These are phyloP conservation scores for Amphichorda felina DNA, from an alignment of 2,329 filamentous ascomycete species.

Conservation along the genomic window DNA sequence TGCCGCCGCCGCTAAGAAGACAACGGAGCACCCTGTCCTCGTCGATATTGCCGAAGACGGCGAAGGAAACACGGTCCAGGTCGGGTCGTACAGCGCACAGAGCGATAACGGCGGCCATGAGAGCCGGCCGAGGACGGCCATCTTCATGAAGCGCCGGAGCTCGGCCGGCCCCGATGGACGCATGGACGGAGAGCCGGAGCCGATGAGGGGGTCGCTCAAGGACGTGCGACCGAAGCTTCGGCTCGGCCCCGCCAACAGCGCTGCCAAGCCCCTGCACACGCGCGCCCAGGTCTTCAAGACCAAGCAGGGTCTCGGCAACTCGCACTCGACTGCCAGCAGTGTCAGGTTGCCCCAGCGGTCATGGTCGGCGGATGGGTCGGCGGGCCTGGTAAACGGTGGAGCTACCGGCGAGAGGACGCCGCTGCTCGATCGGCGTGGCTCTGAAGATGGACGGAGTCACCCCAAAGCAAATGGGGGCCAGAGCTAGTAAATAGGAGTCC, in stretches of 20 bases:
- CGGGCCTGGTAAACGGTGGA: no score
- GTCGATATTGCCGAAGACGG: slow-evolving; percentile 30
- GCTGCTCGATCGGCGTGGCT: slow-evolving; percentile 12
- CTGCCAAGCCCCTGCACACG: slow-evolving; percentile 46
- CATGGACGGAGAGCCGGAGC: slow-evolving; percentile 30
- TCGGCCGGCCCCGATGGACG: slow-evolving; percentile 43
- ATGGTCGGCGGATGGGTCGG: no score
- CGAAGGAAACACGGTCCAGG: slow-evolving; percentile 15
- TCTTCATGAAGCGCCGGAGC: slow-evolving; percentile 46
- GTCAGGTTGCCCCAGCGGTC: slow-evolving; percentile 7
- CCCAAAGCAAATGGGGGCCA: neutral
- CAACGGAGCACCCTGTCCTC: slow-evolving; percentile 15
- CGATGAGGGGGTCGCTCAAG: slow-evolving; percentile 47
- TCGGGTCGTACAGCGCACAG: slow-evolving; percentile 22
- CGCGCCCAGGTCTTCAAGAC: slow-evolving; percentile 56
- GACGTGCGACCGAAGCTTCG: slow-evolving; percentile 54
- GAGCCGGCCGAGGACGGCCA: slow-evolving; percentile 38
- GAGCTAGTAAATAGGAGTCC: no score
- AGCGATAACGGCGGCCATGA: slow-evolving; percentile 27
- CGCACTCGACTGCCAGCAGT: slow-evolving; percentile 3
- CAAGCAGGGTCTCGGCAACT: slow-evolving; percentile 38
- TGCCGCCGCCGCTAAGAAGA: slow-evolving; percentile 16
- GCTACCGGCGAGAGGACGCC: slow-evolving; percentile 15
- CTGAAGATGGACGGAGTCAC: slow-evolving; percentile 6
- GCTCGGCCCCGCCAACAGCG: slow-evolving; percentile 55